Evolutionary conservation across 2,329 filamentous ascomycete genomes (phyloP), one percentile per base, ranked within the genome.

Genomic region (Pezizomycotina sp.): DNA sequence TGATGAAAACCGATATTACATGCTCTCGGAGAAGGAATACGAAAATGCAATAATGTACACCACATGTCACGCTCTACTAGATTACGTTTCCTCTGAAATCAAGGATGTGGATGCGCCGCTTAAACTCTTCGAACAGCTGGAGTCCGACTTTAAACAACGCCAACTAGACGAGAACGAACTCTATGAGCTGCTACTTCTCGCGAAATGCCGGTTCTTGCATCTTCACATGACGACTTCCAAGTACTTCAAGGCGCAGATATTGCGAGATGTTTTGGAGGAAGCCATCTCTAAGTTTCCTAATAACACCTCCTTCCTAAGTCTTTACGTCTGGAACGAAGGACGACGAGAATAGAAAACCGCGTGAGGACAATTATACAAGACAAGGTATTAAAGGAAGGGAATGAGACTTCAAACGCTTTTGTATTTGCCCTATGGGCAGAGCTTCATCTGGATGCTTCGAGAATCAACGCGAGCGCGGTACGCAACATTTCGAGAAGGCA

Each of bases 321-420:
- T 89, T 0, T 77, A 77, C 46, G 67, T 73, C n/a, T 78, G 74
- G 62, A 74, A 79, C 44, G 75, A 86, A 52, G 64, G 71, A 2
- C 69, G 74, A 5, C 81, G 27, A 68, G 74, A 15, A 66, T 89
- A 35, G 69, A 82, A 43, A 79, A 91, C 48, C 76, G 80, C 12
- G 69, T 91, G 13, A 71, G 78, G n/a, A 62, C 67, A 4, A 58
- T 79, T 6, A 60, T 84, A 7, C 57, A 65, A 13, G 54, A 59
- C 16, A 54, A 50, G 5, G 48, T 59, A 2, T 48, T 60, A 5
- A 50, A 52, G 5, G 46, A 50, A 24, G 49, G 44, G 12, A 47
- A 50, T 14, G 53, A 57, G 14, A 57, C 53, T 2, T 47, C 72
- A n/a, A 58, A 62, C 0, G 58, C 60, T 1, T 68, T 66, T 51